Evolutionary conservation across 2,329 filamentous ascomycete genomes (phyloP).

Genomic region (Calycina herbarum): DNA sequence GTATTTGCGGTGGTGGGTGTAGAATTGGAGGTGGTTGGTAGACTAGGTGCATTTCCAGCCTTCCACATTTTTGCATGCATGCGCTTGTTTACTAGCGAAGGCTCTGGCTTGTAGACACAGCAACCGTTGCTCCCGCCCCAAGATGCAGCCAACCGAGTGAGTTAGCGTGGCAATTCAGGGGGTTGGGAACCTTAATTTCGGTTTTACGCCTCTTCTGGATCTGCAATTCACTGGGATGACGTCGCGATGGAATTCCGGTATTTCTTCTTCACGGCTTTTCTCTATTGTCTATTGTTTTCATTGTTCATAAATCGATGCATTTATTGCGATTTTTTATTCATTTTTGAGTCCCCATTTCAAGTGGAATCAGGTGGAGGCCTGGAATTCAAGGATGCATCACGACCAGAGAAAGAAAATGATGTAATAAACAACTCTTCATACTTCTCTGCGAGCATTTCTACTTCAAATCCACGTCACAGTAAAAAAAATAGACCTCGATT

Average conservation of each 20-base stretch:
- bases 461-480: no score
- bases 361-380: no score
- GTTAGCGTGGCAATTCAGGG: background rate
- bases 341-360: background rate
- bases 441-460: no score
- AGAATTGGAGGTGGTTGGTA: slow-evolving; percentile 14
- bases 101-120: background rate
- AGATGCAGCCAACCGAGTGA: slow-evolving; percentile 5
- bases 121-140: background rate
- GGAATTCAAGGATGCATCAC: no score
- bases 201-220: background rate
- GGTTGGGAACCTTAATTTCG: slow-evolving; percentile 4
- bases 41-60: slow-evolving; percentile 6
- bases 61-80: background rate
- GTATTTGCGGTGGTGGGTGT: background rate
- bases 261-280: background rate
- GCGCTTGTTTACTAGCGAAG: slow-evolving; percentile 1
- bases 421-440: no score
- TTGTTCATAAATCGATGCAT: background rate
- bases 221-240: background rate
- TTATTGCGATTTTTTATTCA: background rate
- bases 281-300: background rate
- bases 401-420: no score
- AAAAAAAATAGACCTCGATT: no score
- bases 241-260: background rate